Evolutionary conservation across 495 filamentous ascomycete species (phyloP).

Genomic region (Talaromyces thailandensis): DNA sequence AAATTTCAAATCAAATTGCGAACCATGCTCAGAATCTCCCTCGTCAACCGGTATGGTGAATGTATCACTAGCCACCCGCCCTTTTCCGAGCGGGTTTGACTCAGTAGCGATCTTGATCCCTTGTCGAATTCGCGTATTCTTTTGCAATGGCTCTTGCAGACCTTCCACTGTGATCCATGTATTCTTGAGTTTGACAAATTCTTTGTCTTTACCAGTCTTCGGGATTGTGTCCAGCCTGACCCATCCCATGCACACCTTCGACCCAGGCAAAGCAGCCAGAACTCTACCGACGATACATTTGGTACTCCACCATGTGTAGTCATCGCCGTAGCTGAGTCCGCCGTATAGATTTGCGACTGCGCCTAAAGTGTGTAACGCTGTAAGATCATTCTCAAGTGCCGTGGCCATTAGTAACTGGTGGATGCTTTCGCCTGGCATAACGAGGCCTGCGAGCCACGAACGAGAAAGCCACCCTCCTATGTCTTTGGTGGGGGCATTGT

Average conservation of each 20-base stretch:
- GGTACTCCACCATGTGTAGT: constrained; percentile 76
- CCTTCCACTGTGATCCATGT: constrained; percentile 58
- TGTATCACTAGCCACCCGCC: constrained; percentile 38
- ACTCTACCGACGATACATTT: constrained; percentile 69
- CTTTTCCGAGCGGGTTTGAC: constrained; percentile 29
- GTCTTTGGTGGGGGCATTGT: background rate
- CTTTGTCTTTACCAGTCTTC: constrained; percentile 15
- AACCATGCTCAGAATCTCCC: background rate
- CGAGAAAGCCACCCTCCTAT: constrained; percentile 69
- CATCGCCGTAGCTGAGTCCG: constrained; percentile 62
- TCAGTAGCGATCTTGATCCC: constrained; percentile 22
- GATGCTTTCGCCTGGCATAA: constrained; percentile 66
- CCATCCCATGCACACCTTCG: constrained; percentile 75
- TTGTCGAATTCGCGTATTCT: constrained; percentile 31
- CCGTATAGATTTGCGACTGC: constrained; percentile 63
- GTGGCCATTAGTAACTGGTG: constrained; percentile 72
- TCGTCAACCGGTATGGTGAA: constrained; percentile 25
- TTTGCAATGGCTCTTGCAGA: constrained; percentile 18
- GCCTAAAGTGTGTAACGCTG: constrained; percentile 57
- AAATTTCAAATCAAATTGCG: background rate
- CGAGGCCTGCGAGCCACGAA: constrained; percentile 68
- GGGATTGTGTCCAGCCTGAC: constrained; percentile 50
- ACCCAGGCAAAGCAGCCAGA: constrained; percentile 52
- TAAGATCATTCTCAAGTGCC: constrained; percentile 63
- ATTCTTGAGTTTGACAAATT: constrained; percentile 24